Evolutionary conservation across 116 monocot species (phyloP), one percentile per base, ranked within the genome.

Genomic region (Dioscorea cayenensis): DNA sequence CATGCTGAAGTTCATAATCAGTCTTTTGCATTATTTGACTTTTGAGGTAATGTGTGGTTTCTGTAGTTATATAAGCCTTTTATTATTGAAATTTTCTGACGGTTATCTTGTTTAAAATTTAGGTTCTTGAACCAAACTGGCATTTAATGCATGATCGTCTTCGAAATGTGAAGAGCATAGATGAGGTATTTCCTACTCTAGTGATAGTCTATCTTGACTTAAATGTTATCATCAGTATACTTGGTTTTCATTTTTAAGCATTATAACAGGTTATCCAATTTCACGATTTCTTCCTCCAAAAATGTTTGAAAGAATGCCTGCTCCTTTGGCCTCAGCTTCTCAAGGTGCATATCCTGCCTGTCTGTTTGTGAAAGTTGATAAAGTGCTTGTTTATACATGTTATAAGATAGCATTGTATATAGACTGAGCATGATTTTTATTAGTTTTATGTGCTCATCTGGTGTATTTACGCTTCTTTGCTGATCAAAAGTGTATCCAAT

Each of bases 51-150:
- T 60, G 37, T 28, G 50, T 35, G 7, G 51, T 64, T 28, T 23
- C 29, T 51, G 37, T 38, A 27, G 51, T 27, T 62, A 23, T 27
- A 27, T 71, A 22, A 60, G 37, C 35, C 27, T 22, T 22, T 58
- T 32, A 3, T 62, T 16, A 3, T 17, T 75, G 32, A 23, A 49
- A 43, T 38, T 66, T 6, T 60, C 51, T 28, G 32, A 55, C 55
- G 32, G 21, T 22, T 52, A 19, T 6, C 50, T 84, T 63, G 27
- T n/a, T 58, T 58, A 66, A 29, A 28, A 50, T 66, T 82, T 80
- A 99, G 99, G 99, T 99, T 73, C 86, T 99, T 64, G 99, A 99
- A 75, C 99, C 99, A 72, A 99, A 94, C 70, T 99, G 99, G 99
- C 99, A 94, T 83, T 68, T 91, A 73, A 99, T 99, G 99, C 89